Conservation (phyloP, 257 asterid genomes). For the Scutellaria barbata region DNA sequence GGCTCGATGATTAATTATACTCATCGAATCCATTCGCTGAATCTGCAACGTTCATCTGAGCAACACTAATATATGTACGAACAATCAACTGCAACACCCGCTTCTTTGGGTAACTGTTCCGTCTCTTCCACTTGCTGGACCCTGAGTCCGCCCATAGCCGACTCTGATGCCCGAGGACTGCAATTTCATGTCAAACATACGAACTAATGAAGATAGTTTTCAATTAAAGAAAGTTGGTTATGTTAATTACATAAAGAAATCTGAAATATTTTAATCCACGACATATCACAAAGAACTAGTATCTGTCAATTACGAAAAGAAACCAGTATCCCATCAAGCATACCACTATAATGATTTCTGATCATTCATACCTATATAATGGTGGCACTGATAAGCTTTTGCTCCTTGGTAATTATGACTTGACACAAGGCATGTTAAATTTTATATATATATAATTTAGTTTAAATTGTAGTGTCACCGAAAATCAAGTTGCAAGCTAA, state of each 20-base stretch:
- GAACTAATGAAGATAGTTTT: neutral
- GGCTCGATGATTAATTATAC: constrained; percentile 9
- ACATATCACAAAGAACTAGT: neutral
- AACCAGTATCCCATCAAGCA: too few species aligned
- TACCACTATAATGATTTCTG: neutral
- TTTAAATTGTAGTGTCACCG: neutral
- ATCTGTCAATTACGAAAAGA: too few species aligned
- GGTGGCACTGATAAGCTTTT: too few species aligned
- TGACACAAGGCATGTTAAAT: too few species aligned
- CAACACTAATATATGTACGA: constrained; percentile 27
- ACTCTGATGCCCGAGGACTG: constrained; percentile 81
- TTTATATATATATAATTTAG: neutral
- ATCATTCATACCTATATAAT: too few species aligned
- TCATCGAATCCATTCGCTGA: constrained; percentile 2
- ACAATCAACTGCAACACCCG: constrained; percentile 16
- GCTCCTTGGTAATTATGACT: too few species aligned
- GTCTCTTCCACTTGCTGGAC: constrained; percentile 57
- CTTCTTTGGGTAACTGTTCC: constrained; percentile 56
- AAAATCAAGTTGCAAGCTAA: neutral
- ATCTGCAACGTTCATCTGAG: constrained; percentile 19
- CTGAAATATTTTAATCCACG: neutral
- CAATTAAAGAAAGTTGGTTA: neutral
- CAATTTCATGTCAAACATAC: constrained; percentile 18
- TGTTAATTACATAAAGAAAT: neutral
- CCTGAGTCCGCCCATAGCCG: constrained; percentile 69